Base-by-base conservation (phyloP, 164 flowering plant species). In the Platanus orientalis region DNA sequence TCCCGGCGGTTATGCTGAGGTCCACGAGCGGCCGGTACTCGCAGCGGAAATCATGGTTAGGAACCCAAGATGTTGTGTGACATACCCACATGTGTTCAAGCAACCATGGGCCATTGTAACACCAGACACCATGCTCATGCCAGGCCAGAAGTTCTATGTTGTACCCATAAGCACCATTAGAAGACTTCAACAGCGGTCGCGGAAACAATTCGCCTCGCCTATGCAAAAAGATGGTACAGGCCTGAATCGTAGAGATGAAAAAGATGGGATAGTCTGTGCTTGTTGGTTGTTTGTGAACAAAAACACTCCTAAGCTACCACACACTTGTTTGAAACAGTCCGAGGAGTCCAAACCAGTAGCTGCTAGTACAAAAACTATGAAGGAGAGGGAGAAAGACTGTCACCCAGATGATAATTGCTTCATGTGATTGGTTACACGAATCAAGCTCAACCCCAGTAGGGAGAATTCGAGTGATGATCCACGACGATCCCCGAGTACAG, bases 21-120 rank as follows among this genome's bases (percentile, higher is more conserved):
- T 87, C 47, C 85, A 84, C 34, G 88, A 84, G 58, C 63, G 79
- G 52, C 89, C 88, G 0, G 60, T 83, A 0, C 62, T 73, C 0
- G 89, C 89, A 0, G 56, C 75, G 0, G 88, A 87, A 28, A 61
- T 84, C 67, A 75, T 84, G 75, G 64, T 45, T 1, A 69, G 79
- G 13, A 83, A 87, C 75, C 89, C 92, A 1, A 77, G 61, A 66
- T 81, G 88, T 47, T 77, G 81, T 12, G 84, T 87, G 0, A 77
- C 86, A 81, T n/a, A n/a, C n/a, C 85, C 85, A 0, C 54, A 73
- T 23, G 78, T 87, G 13, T 87, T 87, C 66, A 73, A 70, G 39
- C 68, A 77, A 58, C 89, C 92, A 2, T 67, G 76, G 78, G 83
- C 82, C 0, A 64, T 84, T 13, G 65, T 84, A 34, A 20, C 77